Evolutionary conservation across 768 basidiomycete species (phyloP).

Genomic region (Austroboletus eburneus): DNA sequence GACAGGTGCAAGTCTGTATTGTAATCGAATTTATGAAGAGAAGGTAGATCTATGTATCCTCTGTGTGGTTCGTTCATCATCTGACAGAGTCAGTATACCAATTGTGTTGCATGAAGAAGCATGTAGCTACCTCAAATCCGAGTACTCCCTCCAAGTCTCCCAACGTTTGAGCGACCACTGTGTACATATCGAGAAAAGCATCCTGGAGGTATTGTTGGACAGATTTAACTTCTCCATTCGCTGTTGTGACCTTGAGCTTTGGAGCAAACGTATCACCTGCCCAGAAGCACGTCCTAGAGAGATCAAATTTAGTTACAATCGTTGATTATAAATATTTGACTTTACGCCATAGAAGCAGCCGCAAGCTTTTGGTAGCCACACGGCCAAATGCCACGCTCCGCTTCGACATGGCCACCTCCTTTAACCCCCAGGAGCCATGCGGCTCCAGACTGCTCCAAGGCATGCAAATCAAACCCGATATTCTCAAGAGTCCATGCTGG

Average conservation of each 20-base stretch:
- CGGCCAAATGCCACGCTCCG: slow-evolving; percentile 85
- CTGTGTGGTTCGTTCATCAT: slow-evolving; percentile 94
- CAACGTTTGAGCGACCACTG: slow-evolving; percentile 58
- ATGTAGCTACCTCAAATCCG: slow-evolving; percentile 74
- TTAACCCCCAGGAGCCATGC: slow-evolving; percentile 84
- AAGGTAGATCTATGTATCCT: slow-evolving; percentile 82
- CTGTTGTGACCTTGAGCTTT: slow-evolving; percentile 53
- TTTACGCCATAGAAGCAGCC: slow-evolving; percentile 90
- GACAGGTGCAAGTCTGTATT: slow-evolving; percentile 91
- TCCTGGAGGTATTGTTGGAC: slow-evolving; percentile 83
- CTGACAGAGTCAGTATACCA: slow-evolving; percentile 42
- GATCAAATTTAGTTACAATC: background rate
- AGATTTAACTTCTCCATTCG: slow-evolving; percentile 47
- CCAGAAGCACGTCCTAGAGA: slow-evolving; percentile 91
- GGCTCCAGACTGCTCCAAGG: slow-evolving; percentile 76
- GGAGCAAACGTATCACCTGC: slow-evolving; percentile 85
- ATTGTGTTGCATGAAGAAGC: background rate
- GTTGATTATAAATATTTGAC: slow-evolving; percentile 23
- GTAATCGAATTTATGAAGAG: slow-evolving; percentile 85
- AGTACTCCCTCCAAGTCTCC: slow-evolving; percentile 75
- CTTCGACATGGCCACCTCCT: slow-evolving; percentile 70
- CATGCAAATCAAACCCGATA: slow-evolving; percentile 79
- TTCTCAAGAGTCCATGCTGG: slow-evolving; percentile 92
- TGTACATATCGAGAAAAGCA: slow-evolving; percentile 76
- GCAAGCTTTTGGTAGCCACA: slow-evolving; percentile 92